Conservation (phyloP, 176 grass and related monocot species). For the Rhipidocladum racemiflorum region DNA sequence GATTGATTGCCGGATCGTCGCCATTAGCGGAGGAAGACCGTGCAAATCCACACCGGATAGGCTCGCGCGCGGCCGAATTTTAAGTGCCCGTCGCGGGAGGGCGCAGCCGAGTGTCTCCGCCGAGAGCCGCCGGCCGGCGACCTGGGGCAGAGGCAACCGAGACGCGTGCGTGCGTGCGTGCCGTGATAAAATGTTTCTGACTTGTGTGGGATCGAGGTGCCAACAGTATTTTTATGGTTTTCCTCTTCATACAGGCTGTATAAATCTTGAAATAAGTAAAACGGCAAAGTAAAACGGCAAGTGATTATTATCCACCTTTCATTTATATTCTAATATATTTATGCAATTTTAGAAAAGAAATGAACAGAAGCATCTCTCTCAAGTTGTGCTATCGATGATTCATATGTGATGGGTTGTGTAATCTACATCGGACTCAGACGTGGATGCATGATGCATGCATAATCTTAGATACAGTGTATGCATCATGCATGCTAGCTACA, state of each 20-base stretch:
- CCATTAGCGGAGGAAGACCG: background rate
- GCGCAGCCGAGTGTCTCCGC: background rate
- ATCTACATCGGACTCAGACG: background rate
- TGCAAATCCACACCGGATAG: background rate
- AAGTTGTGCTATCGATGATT: background rate
- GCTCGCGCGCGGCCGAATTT: background rate
- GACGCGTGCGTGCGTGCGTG: background rate
- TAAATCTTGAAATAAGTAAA: too few species aligned
- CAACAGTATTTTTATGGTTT: too few species aligned
- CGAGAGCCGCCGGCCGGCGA: background rate
- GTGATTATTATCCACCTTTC: too few species aligned
- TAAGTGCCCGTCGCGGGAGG: background rate
- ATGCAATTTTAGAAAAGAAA: too few species aligned
- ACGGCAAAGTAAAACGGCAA: too few species aligned
- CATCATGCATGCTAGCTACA: background rate
- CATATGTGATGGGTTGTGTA: background rate
- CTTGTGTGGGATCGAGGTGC: too few species aligned
- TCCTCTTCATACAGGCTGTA: too few species aligned
- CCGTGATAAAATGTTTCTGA: too few species aligned
- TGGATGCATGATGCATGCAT: background rate
- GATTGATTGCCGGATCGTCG: background rate
- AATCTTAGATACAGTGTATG: background rate
- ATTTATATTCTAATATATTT: too few species aligned
- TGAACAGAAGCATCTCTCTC: too few species aligned
- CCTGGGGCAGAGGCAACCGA: slow-evolving; percentile 29